phyloP scores from a whole-genome alignment of 805 yeast genomes.

The Pichia heedii region DNA sequence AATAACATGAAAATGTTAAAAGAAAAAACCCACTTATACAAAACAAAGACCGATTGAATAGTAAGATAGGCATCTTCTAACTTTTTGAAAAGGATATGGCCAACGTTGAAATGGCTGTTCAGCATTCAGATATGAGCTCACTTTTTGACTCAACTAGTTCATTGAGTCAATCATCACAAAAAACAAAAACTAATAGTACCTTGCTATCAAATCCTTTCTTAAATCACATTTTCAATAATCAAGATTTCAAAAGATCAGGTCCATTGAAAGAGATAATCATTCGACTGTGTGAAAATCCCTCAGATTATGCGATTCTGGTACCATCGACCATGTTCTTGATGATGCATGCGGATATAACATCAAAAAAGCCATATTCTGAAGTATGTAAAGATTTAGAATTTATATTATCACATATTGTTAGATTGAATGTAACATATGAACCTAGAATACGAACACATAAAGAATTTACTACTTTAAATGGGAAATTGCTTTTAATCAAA shows the following conservation, averaged over 20 bases:
- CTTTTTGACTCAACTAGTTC: not conserved
- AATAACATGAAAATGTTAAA: no score
- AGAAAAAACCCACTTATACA: no score
- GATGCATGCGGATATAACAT: slow-evolving; percentile 30
- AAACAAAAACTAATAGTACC: slow-evolving; percentile 10
- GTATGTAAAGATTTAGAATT: slow-evolving; percentile 53
- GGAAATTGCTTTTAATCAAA: slow-evolving; percentile 45
- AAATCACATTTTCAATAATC: slow-evolving; percentile 59
- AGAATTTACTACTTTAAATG: slow-evolving; percentile 40
- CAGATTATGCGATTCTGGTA: slow-evolving; percentile 50
- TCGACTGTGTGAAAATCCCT: slow-evolving; percentile 35
- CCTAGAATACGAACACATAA: slow-evolving; percentile 10
- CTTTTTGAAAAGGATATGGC: no score
- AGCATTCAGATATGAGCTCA: not conserved
- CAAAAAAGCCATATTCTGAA: slow-evolving; percentile 36
- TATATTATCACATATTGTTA: slow-evolving; percentile 52
- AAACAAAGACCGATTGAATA: no score
- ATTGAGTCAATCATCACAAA: not conserved
- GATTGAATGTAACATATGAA: slow-evolving; percentile 21
- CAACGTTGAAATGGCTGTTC: not conserved
- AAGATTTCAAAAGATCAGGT: slow-evolving; percentile 39
- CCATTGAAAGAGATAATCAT: slow-evolving; percentile 36
- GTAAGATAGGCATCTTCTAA: no score
- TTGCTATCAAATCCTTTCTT: slow-evolving; percentile 50
- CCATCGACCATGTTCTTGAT: slow-evolving; percentile 47